Base-by-base conservation (phyloP, 345 rosid species). In the Punica granatum region DNA sequence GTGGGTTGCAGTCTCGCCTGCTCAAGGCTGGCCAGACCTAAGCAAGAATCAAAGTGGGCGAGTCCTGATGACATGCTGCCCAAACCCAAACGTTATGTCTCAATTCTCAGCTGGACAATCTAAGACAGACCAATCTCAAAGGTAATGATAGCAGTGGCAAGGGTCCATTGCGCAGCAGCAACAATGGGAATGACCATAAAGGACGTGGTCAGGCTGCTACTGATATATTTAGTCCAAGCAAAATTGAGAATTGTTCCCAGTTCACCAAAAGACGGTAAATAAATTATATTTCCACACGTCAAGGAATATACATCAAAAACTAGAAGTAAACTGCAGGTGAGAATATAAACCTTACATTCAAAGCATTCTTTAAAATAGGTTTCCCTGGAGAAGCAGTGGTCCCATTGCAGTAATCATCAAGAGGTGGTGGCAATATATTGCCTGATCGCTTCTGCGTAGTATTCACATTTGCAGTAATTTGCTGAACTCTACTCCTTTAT, bases 401-500 rank as follows among this genome's bases (percentile, higher is more conserved):
- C 72, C 67, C 82, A 42, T 74, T 72, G 73, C 79, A 74, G 74
- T 76, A 81, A 72, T 86, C 92, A 84, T 87, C 90, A 39, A 82
- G 4, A 1, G 98, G 92, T 12, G 94, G 94, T 65, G 98, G 98
- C 74, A 93, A 74, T 74, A 78, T 64, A 77, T 59, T 82, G 70
- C 98, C 97, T 16, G 92, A 70, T 21, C 83, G 83, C 46, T 84
- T 64, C 61, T 78, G 85, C 77, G 77, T 49, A 77, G 75, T 75
- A 70, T 66, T 86, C 74, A 86, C 70, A 53, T 81, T 76, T 69
- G 92, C 88, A 32, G 92, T 82, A 61, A 93, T 84, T 79, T 90
- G 88, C 73, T 88, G 96, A 66, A 90, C 96, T 70, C 92, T 90
- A 64, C 82, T 83, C 95, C 91, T 86, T 63, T n/a, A n/a, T n/a